phyloP scores from a whole-genome alignment of 2,329 filamentous ascomycete species.

The Ceratocystis huliohia region DNA sequence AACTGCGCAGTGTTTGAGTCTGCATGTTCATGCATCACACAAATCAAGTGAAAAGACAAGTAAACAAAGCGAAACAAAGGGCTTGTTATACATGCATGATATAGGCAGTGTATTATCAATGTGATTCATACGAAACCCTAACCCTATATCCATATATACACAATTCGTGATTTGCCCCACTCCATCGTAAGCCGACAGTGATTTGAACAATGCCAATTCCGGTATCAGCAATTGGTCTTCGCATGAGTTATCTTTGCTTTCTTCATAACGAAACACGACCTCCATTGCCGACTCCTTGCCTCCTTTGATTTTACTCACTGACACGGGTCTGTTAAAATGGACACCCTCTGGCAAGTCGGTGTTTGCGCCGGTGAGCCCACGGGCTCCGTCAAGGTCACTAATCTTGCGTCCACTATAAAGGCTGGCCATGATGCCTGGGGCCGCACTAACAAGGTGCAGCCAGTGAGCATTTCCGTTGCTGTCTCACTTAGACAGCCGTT shows the following conservation, averaged over 20 bases:
- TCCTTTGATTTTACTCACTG: too few relatives aligned
- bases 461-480: conserved; percentile 46
- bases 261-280: too few relatives aligned
- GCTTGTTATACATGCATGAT: background rate
- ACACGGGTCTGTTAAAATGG: background rate
- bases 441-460: conserved; percentile 45
- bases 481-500: conserved; percentile 47
- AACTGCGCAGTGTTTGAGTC: background rate
- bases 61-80: background rate
- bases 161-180: background rate
- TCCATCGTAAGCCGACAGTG: background rate
- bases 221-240: too few relatives aligned
- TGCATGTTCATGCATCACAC: background rate
- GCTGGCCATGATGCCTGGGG: conserved; percentile 59
- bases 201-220: too few relatives aligned
- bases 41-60: too few relatives aligned
- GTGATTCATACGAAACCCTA: background rate
- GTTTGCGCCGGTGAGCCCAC: conserved; percentile 34
- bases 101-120: background rate
- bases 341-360: conserved; percentile 29
- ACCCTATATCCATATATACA: rapidly evolving
- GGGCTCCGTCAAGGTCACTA: conserved; percentile 46
- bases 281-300: background rate
- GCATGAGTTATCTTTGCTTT: too few relatives aligned
- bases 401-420: conserved; percentile 45